A percentile compares a stretch with the other conserved stretches of the same genome.
These are phyloP conservation scores for Gleditsia sinensis DNA, from an alignment of 306 rosid genomes.

Conservation along the genomic window DNA sequence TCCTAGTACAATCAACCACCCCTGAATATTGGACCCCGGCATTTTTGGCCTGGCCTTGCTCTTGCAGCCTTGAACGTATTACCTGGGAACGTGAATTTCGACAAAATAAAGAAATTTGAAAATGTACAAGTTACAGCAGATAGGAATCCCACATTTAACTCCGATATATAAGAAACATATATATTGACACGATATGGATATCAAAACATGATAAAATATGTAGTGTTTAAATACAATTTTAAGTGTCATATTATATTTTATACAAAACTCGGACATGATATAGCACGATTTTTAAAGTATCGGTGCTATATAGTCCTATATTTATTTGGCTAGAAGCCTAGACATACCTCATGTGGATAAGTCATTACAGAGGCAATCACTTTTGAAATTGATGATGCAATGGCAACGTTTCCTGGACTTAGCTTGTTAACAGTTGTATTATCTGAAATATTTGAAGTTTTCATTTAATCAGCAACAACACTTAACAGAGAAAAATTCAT, in stretches of 20 bases:
- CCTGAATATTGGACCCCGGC: slow-evolving; percentile 54
- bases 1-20: slow-evolving; percentile 75
- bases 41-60: slow-evolving; percentile 85
- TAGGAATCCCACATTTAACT: not conserved
- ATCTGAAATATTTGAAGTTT: slow-evolving; percentile 49
- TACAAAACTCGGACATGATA: no score
- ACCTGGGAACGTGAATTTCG: slow-evolving; percentile 49
- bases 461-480: slow-evolving; percentile 29
- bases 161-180: no score
- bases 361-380: slow-evolving; percentile 75
- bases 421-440: slow-evolving; percentile 75
- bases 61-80: slow-evolving; percentile 89
- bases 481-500: not conserved
- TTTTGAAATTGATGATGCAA: slow-evolving; percentile 87
- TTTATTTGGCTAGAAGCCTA: no score
- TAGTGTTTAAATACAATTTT: no score
- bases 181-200: no score
- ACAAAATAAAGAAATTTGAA: not conserved
- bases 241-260: no score
- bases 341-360: slow-evolving; percentile 87
- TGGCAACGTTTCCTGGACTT: slow-evolving; percentile 64
- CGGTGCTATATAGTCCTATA: no score
- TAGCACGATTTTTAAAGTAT: no score
- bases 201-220: no score
- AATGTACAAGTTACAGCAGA: not conserved